Conservation (phyloP, 139 green algal genomes). For the Micractinium conductrix region DNA sequence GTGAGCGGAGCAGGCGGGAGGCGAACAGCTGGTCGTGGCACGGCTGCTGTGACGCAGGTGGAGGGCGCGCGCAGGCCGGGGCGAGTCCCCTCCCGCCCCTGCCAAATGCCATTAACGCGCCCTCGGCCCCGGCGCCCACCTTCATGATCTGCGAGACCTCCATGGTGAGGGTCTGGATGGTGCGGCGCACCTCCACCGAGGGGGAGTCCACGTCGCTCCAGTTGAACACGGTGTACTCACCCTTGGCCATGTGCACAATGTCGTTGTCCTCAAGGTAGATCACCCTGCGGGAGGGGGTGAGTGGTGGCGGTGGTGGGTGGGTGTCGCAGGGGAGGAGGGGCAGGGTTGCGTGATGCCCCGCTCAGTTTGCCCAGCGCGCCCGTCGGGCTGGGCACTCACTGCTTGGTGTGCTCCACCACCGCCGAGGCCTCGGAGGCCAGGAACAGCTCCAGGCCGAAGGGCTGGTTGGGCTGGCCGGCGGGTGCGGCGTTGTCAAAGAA, state of each 20-base stretch:
- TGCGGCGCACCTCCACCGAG: conserved; percentile 69
- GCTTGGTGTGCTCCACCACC: conserved; percentile 98
- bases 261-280: conserved; percentile 97
- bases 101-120: too few species aligned
- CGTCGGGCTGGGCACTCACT: conserved; percentile 11
- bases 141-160: conserved; percentile 99
- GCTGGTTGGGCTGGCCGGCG: not conserved
- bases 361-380: too few species aligned
- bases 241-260: conserved; percentile 83
- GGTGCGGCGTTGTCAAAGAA: conserved; percentile 30
- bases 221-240: conserved; percentile 85
- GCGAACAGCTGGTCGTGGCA: not conserved
- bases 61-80: not conserved
- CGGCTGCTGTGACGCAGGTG: too few species aligned
- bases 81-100: too few species aligned
- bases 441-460: conserved; percentile 87
- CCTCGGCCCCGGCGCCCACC: too few species aligned
- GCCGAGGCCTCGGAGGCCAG: conserved; percentile 94
- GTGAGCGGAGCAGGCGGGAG: not conserved
- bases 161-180: conserved; percentile 90
- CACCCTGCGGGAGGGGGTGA: conserved; percentile 49
- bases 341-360: not conserved
- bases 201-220: conserved; percentile 49
- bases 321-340: not conserved
- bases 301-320: not conserved